Evolutionary conservation across 2,329 filamentous ascomycete species (phyloP).

Genomic region (Fusarium equiseti): DNA sequence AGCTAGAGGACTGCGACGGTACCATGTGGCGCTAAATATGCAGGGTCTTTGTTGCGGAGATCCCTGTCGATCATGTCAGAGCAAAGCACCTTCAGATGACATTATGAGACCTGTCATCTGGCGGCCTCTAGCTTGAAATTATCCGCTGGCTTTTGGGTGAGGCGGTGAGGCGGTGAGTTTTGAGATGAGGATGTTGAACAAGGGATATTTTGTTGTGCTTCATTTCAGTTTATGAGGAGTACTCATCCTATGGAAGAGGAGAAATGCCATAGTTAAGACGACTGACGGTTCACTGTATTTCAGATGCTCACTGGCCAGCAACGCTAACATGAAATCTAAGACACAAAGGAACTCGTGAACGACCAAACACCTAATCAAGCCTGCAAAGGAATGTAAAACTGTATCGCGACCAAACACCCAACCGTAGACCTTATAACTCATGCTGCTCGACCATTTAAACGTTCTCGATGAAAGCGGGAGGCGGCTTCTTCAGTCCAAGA

Average conservation of each 20-base stretch:
- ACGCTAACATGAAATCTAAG: not conserved
- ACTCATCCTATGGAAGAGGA: not conserved
- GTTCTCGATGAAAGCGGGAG: not conserved
- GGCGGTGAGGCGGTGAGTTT: not conserved
- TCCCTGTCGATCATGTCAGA: slow-evolving; percentile 7
- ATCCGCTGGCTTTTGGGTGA: no score
- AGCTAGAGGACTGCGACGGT: slow-evolving; percentile 11
- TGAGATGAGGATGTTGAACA: accelerated
- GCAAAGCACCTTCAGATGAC: not conserved
- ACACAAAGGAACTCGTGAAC: not conserved
- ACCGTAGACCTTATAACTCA: not conserved
- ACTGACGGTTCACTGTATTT: not conserved
- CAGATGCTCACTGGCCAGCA: not conserved
- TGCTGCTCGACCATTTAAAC: accelerated
- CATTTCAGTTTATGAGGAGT: not conserved
- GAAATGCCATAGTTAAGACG: not conserved
- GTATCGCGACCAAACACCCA: not conserved
- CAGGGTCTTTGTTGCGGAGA: slow-evolving; percentile 19
- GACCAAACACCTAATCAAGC: no score
- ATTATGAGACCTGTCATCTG: not conserved
- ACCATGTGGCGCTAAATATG: slow-evolving; percentile 9
- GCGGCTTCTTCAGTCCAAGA: not conserved
- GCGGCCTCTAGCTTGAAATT: not conserved
- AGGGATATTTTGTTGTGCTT: not conserved
- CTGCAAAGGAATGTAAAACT: not conserved